Evolutionary conservation across 2,329 filamentous ascomycete genomes (phyloP).

Genomic region (Colletotrichum tanaceti): DNA sequence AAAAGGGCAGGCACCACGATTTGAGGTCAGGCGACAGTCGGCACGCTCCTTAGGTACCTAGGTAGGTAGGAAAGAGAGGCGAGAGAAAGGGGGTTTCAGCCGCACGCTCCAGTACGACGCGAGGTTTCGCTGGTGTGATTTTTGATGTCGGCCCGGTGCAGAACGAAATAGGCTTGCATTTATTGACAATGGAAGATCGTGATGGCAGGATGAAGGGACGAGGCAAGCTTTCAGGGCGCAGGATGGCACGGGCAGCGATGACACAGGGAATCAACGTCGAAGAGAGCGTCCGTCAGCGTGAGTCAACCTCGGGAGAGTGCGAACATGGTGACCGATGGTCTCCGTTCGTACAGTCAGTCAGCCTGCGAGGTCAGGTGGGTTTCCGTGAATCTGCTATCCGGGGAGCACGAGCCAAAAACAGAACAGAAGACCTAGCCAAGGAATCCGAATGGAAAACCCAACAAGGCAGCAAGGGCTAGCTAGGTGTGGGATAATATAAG

Average conservation of each 20-base stretch:
- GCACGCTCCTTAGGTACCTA: slow-evolving; percentile 15
- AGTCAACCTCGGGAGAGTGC: not conserved
- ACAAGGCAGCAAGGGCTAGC: not conserved
- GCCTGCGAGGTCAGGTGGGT: slow-evolving; percentile 9
- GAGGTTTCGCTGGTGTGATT: slow-evolving; percentile 15
- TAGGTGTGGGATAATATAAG: too few species aligned
- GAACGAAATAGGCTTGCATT: slow-evolving; percentile 7
- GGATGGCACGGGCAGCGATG: slow-evolving; percentile 21
- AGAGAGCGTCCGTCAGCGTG: slow-evolving; percentile 3
- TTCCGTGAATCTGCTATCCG: not conserved
- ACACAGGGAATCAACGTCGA: slow-evolving; percentile 25
- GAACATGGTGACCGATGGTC: not conserved
- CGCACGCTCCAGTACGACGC: slow-evolving; percentile 22
- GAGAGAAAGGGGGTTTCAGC: slow-evolving; percentile 29
- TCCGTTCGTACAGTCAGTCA: slow-evolving; percentile 4
- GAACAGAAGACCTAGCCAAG: not conserved
- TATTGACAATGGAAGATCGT: not conserved
- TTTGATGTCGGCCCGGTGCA: not conserved
- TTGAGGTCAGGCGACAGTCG: slow-evolving; percentile 37
- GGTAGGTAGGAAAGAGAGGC: slow-evolving; percentile 6
- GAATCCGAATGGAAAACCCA: not conserved
- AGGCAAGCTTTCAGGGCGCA: slow-evolving; percentile 14
- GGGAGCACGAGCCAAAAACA: slow-evolving; percentile 9
- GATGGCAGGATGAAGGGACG: slow-evolving; percentile 6
- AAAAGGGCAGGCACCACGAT: slow-evolving; percentile 17